A percentile compares a stretch with the other conserved stretches of the same genome.
These are phyloP conservation scores for Euphorbia celastroides DNA, from an alignment of 441 rosid species.

Conservation along the genomic window DNA sequence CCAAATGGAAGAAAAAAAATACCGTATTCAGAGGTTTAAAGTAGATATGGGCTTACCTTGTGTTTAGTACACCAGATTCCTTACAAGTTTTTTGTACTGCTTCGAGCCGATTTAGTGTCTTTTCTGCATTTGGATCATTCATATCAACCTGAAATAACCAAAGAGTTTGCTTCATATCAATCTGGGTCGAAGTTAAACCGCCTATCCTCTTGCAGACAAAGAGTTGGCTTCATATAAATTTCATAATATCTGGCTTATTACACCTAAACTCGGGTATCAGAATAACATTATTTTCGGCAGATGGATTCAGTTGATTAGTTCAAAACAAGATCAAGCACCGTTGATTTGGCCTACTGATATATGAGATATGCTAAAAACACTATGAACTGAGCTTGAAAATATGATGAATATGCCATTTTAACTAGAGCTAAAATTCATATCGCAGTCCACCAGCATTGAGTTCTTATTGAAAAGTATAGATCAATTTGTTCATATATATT, in stretches of 20 bases:
- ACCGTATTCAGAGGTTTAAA: neutral
- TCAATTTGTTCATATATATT: too few relatives aligned
- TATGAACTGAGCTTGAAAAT: neutral
- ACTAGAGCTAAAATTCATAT: neutral
- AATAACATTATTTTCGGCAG: too few relatives aligned
- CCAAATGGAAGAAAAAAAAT: neutral
- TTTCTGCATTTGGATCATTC: constrained; percentile 64
- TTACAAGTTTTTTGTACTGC: constrained; percentile 61
- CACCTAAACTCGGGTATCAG: too few relatives aligned
- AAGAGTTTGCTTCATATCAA: neutral
- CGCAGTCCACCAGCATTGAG: neutral
- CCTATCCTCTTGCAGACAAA: neutral
- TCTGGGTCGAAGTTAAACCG: neutral
- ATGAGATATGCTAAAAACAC: neutral
- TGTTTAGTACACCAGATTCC: constrained; percentile 53
- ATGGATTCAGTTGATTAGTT: too few relatives aligned
- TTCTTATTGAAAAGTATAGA: too few relatives aligned
- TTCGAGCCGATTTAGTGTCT: constrained; percentile 57
- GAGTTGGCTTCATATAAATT: too few relatives aligned
- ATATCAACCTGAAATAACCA: constrained; percentile 48
- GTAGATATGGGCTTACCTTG: constrained; percentile 37
- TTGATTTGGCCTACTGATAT: neutral
- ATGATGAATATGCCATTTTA: neutral
- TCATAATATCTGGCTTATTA: too few relatives aligned
- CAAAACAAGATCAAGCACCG: neutral